Evolutionary conservation across 2,329 filamentous ascomycete species (phyloP), one percentile per base, ranked within the genome.

Genomic region (Fonsecaea nubica): DNA sequence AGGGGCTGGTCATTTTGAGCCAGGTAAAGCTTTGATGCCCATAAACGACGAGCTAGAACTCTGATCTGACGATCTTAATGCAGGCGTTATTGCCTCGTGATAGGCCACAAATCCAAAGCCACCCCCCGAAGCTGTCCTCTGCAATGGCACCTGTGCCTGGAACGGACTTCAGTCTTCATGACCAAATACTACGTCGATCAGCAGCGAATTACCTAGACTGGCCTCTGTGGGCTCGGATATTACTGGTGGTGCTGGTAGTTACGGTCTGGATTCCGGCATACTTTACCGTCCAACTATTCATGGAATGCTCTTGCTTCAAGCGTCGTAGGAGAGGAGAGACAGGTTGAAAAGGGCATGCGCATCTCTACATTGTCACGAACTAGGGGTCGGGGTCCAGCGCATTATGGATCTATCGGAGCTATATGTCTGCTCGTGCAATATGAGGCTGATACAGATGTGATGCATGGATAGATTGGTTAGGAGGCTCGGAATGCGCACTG

Each of bases 241-340:
- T 71, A 38, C 36, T 71, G n/a, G 35, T 65, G 8, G 60, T 71
- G 9, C 25, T 62, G 36, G 52, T 25, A 6, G 53, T 67, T 35
- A 71, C 69, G n/a, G 33, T 69, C 18, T 71, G 66, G 69, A 42
- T 71, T 9, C 69, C 69, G 18, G 53, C 45, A 35, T 71, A 65
- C 40, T 71, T 71, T 40, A n/a, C 67, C 8, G 48, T 68, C 40
- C 54, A 66, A 36, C 58, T 71, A 6, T 35, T 71, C 21, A 58
- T 35, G 58, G 63, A 66, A 21, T 71, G 50, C 21, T 54, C 55
- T 13, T 67, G 64, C 35, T 40, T 40, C 21, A 62, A 53, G 48
- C 58, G 58, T 4, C 25, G 40, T 13, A n/a, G 18, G 38, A 40
- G 50, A 54, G 35, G n/a, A n/a, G 56, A 59, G 38, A 25, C 18